These are phyloP conservation scores for Metschnikowia colocasiae DNA, from an alignment of 805 yeast species.

Conservation along the genomic window DNA sequence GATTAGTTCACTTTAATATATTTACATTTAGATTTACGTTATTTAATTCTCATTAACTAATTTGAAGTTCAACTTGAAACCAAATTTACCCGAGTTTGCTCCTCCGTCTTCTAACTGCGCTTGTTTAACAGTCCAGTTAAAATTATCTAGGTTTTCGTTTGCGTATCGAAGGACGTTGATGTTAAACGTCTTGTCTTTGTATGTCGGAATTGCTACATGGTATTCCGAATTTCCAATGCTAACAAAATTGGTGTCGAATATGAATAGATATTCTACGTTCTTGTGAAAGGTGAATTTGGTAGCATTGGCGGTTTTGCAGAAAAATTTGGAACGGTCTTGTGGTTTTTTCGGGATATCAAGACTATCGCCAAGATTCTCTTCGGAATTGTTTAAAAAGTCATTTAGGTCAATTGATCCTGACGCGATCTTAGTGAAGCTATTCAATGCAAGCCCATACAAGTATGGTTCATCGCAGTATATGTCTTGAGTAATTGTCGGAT, in stretches of 20 bases:
- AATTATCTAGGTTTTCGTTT: conserved; percentile 42
- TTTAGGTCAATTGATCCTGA: conserved; percentile 15
- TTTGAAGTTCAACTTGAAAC: conserved; percentile 37
- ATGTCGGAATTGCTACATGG: conserved; percentile 49
- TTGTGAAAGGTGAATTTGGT: conserved; percentile 38
- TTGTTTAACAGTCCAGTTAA: conserved; percentile 43
- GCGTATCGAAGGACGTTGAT: conserved; percentile 41
- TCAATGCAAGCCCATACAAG: conserved; percentile 57
- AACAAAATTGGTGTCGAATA: conserved; percentile 53
- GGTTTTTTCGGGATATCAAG: conserved; percentile 25
- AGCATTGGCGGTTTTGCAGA: conserved; percentile 37
- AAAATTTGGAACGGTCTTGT: conserved; percentile 39
- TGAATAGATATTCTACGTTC: conserved; percentile 41
- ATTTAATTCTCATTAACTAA: conserved; percentile 29
- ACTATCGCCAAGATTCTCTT: conserved; percentile 31
- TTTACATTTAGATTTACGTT: neutral
- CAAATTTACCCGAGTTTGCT: conserved; percentile 31
- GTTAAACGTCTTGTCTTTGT: conserved; percentile 42
- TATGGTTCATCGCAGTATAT: conserved; percentile 57
- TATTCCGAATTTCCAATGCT: conserved; percentile 49
- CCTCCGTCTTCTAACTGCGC: conserved; percentile 23
- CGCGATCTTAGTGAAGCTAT: conserved; percentile 51
- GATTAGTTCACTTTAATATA: too few relatives aligned
- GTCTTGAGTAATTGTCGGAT: conserved; percentile 65
- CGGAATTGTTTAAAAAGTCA: neutral